Conservation (phyloP, 495 filamentous ascomycete species). For the Aspergillus cavernicola region DNA sequence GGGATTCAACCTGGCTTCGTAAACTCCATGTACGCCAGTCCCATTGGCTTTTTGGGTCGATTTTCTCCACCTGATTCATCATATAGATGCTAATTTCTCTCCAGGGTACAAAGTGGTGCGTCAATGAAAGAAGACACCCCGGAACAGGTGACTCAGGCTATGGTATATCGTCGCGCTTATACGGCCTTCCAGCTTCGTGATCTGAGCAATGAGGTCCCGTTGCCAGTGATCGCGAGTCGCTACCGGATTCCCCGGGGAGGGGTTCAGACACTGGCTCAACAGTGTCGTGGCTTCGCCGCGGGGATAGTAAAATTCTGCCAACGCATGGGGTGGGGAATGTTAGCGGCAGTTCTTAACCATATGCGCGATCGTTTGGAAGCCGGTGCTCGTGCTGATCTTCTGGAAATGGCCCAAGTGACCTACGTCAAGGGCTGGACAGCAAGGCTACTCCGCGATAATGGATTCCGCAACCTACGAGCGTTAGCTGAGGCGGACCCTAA, state of each 20-base stretch:
- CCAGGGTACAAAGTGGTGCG: slow-evolving; percentile 65
- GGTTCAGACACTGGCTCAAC: slow-evolving; percentile 70
- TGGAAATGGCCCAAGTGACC: slow-evolving; percentile 70
- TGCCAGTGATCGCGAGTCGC: slow-evolving; percentile 64
- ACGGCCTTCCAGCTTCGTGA: slow-evolving; percentile 77
- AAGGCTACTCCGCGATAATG: slow-evolving; percentile 73
- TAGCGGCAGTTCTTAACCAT: slow-evolving; percentile 73
- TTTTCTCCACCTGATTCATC: neutral
- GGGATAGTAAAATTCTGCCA: slow-evolving; percentile 76
- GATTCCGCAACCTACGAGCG: slow-evolving; percentile 61
- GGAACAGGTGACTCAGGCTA: slow-evolving; percentile 55
- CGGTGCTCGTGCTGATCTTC: slow-evolving; percentile 68
- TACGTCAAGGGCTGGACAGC: slow-evolving; percentile 78
- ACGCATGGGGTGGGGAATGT: slow-evolving; percentile 68
- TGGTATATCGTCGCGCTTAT: slow-evolving; percentile 75
- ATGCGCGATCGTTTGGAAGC: slow-evolving; percentile 72
- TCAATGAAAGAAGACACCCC: slow-evolving; percentile 59
- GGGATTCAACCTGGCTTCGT: slow-evolving; percentile 66
- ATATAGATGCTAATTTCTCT: slow-evolving; percentile 25
- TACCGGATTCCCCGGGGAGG: slow-evolving; percentile 66
- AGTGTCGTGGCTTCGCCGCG: slow-evolving; percentile 74
- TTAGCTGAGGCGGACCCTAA: slow-evolving; percentile 65
- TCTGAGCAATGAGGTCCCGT: slow-evolving; percentile 73
- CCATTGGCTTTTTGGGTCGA: neutral
- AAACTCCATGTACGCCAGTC: slow-evolving; percentile 61